Percentiles rank a stretch among this genome's conserved stretches.
These are phyloP conservation scores for Nemania sp. DNA, from an alignment of 2,329 filamentous ascomycete genomes.

Conservation along the genomic window DNA sequence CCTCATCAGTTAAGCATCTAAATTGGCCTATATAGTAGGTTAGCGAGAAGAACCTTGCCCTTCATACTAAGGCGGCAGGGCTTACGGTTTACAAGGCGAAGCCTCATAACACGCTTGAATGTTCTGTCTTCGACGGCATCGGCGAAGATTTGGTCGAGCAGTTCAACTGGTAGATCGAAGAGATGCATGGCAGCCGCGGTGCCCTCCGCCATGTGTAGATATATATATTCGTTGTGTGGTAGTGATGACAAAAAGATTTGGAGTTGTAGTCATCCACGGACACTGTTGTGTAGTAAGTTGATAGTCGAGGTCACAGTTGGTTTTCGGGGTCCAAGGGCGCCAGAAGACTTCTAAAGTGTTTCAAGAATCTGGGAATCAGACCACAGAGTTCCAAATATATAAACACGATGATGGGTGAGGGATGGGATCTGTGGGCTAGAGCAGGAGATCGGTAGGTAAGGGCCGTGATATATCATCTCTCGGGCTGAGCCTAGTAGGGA, in stretches of 20 bases:
- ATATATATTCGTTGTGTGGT: neutral
- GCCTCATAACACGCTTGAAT: constrained; percentile 30
- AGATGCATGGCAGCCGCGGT: constrained; percentile 14
- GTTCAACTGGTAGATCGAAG: constrained; percentile 27
- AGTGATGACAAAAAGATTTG: neutral
- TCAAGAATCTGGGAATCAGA: neutral
- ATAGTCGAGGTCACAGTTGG: neutral
- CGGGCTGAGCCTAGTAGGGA: constrained; percentile 3
- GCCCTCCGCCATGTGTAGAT: neutral
- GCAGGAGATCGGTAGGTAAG: neutral
- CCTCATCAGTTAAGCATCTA: constrained; percentile 26
- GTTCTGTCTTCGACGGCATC: constrained; percentile 27
- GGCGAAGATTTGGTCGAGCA: constrained; percentile 28
- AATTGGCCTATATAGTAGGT: constrained; percentile 22
- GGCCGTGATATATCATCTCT: constrained; percentile 15
- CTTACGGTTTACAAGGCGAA: constrained; percentile 27
- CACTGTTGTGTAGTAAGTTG: constrained; percentile 8
- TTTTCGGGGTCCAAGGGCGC: neutral
- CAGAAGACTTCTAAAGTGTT: neutral
- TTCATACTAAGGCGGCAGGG: neutral
- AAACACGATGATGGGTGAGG: neutral
- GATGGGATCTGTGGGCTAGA: neutral
- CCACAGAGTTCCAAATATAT: neutral
- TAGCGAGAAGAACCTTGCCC: neutral
- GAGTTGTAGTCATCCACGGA: constrained; percentile 8